Percentiles rank a stretch among this genome's conserved stretches.
Evolutionary conservation across 2,329 filamentous ascomycete species (phyloP).

Genomic region (Taxawa tesnikishii): DNA sequence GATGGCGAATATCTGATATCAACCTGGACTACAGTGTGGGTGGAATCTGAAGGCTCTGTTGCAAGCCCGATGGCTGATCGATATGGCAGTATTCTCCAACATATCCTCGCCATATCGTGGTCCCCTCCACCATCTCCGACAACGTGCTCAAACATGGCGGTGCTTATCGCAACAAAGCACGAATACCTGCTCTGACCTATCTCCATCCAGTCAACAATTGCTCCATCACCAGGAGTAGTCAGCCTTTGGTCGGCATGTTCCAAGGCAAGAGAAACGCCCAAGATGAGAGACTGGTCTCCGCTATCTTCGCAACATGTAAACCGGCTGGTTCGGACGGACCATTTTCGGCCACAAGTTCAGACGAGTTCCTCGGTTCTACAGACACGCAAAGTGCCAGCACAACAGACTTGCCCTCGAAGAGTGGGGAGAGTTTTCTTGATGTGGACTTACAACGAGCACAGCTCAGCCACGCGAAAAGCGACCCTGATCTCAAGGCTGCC

Average conservation of each 20-base stretch:
- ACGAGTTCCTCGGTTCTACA: not conserved
- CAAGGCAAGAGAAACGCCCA: constrained; percentile 77
- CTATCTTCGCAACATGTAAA: constrained; percentile 70
- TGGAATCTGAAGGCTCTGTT: constrained; percentile 6
- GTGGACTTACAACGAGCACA: constrained; percentile 1
- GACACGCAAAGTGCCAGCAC: not conserved
- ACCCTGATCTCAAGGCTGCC: constrained; percentile 6
- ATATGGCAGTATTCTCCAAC: constrained; percentile 66
- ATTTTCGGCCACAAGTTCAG: not conserved
- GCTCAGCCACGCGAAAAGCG: constrained; percentile 2
- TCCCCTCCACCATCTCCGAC: constrained; percentile 87
- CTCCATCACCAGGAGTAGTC: constrained; percentile 88
- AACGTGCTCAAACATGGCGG: constrained; percentile 91
- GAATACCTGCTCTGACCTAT: constrained; percentile 84
- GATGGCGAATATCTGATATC: constrained; percentile 83
- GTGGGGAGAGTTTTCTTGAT: not conserved
- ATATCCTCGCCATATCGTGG: constrained; percentile 74
- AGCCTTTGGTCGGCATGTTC: constrained; percentile 76
- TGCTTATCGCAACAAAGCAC: constrained; percentile 73
- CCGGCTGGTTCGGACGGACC: not conserved
- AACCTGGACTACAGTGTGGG: constrained; percentile 68
- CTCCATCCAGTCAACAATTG: constrained; percentile 96
- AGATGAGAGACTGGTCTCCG: constrained; percentile 84
- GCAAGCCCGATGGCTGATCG: no score
- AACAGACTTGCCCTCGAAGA: not conserved